Percentiles rank a stretch among this genome's conserved stretches.
Evolutionary conservation across 306 rosid genomes (phyloP).

Genomic region (Chamaecrista fasciculata): DNA sequence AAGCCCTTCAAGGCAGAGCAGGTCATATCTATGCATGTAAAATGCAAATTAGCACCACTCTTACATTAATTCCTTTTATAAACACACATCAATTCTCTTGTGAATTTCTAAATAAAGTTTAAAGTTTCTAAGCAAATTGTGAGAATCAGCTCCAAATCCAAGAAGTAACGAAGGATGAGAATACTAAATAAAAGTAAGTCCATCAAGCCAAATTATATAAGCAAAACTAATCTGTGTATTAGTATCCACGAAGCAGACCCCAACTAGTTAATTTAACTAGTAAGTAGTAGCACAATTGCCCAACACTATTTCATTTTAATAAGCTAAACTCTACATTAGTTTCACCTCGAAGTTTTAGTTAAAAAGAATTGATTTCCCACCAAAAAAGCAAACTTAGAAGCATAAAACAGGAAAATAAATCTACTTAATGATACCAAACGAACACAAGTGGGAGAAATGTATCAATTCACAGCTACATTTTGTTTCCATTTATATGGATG

Average conservation of each 20-base stretch:
- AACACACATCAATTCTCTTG: background rate
- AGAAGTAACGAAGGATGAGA: background rate
- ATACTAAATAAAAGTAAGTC: background rate
- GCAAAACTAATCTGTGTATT: background rate
- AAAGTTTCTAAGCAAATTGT: background rate
- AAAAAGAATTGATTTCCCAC: background rate
- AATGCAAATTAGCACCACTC: constrained; percentile 14
- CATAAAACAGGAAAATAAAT: background rate
- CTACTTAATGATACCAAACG: background rate
- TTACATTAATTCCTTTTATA: background rate
- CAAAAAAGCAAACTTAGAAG: background rate
- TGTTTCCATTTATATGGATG: background rate
- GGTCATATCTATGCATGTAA: constrained; percentile 65
- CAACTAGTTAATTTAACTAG: background rate
- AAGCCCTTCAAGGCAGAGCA: constrained; percentile 92
- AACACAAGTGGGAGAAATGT: background rate
- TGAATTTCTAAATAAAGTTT: background rate
- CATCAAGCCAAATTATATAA: background rate
- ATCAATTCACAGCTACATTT: background rate
- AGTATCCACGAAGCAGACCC: background rate
- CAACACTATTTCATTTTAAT: background rate
- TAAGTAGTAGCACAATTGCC: background rate
- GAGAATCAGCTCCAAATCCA: background rate
- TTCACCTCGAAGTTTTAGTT: background rate
- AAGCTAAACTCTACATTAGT: background rate